Evolutionary conservation across 805 yeast species (phyloP).

Genomic region (Nakazawaea holstii): DNA sequence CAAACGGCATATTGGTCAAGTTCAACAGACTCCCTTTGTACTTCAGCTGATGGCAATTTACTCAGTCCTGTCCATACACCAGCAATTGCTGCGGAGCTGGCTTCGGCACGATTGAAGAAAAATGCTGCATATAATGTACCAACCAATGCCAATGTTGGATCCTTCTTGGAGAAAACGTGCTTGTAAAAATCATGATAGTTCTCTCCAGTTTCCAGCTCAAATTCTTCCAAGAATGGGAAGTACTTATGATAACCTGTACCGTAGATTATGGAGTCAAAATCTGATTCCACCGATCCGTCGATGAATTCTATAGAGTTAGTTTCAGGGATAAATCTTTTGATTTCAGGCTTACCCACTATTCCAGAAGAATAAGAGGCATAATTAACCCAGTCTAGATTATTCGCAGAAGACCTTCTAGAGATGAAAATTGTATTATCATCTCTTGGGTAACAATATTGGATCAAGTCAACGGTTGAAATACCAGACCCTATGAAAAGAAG

Average conservation of each 20-base stretch:
- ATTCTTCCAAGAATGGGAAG: constrained; percentile 27
- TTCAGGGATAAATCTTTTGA: constrained; percentile 17
- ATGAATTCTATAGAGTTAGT: constrained; percentile 14
- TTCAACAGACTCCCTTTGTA: constrained; percentile 31
- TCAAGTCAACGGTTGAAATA: constrained; percentile 38
- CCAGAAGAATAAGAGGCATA: constrained; percentile 7
- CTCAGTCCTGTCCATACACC: constrained; percentile 47
- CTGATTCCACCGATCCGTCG: constrained; percentile 20
- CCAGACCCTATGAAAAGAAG: constrained; percentile 38
- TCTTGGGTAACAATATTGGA: constrained; percentile 31
- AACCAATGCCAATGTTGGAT: constrained; percentile 36
- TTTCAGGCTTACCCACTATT: constrained; percentile 17
- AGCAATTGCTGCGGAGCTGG: constrained; percentile 48
- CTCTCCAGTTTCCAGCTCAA: constrained; percentile 12
- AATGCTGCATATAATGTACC: constrained; percentile 38
- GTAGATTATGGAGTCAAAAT: constrained; percentile 31
- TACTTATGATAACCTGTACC: constrained; percentile 42
- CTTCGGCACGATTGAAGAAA: constrained; percentile 45
- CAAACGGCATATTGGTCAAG: constrained; percentile 24
- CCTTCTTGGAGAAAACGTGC: constrained; percentile 34
- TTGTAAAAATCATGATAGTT: constrained; percentile 18
- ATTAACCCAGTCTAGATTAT: constrained; percentile 7
- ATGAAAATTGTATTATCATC: constrained; percentile 16
- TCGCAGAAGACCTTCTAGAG: not conserved
- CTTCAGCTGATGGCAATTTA: constrained; percentile 32